A percentile compares a stretch with the other conserved stretches of the same genome.
Conservation (phyloP, 2,329 filamentous ascomycete genomes). For the Aspergillus sp. region DNA sequence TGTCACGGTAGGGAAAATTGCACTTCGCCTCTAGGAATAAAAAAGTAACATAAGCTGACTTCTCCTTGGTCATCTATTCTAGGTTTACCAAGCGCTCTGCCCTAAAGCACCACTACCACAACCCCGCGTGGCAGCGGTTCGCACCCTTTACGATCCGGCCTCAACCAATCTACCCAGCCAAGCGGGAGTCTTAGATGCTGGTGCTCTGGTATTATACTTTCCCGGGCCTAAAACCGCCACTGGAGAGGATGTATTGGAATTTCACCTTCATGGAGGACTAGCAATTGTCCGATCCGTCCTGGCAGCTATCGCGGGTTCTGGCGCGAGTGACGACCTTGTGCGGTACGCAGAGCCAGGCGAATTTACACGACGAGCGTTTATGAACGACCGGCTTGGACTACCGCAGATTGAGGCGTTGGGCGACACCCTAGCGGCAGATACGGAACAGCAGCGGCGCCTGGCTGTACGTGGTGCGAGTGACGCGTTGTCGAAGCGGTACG, state of each 20-base stretch:
- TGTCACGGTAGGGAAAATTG: conserved; percentile 53
- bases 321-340: conserved; percentile 43
- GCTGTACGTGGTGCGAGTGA: conserved; percentile 77
- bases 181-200: conserved; percentile 65
- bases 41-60: neutral
- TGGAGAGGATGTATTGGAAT: conserved; percentile 86
- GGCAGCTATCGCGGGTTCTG: conserved; percentile 63
- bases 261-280: conserved; percentile 90
- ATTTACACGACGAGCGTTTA: conserved; percentile 89
- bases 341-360: conserved; percentile 94
- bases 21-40: neutral
- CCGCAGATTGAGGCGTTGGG: conserved; percentile 73
- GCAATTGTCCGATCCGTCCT: conserved; percentile 88
- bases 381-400: conserved; percentile 80
- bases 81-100: conserved; percentile 67
- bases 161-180: conserved; percentile 30
- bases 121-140: conserved; percentile 67
- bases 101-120: conserved; percentile 55
- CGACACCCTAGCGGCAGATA: conserved; percentile 65
- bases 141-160: conserved; percentile 67
- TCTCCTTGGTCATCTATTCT: conserved; percentile 12
- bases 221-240: conserved; percentile 79
- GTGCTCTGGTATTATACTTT: conserved; percentile 80
- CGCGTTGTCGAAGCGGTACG: conserved; percentile 71
- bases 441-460: conserved; percentile 86